Evolutionary conservation across 495 filamentous ascomycete species (phyloP), one percentile per base, ranked within the genome.

Genomic region (Penicillium cinerascens): DNA sequence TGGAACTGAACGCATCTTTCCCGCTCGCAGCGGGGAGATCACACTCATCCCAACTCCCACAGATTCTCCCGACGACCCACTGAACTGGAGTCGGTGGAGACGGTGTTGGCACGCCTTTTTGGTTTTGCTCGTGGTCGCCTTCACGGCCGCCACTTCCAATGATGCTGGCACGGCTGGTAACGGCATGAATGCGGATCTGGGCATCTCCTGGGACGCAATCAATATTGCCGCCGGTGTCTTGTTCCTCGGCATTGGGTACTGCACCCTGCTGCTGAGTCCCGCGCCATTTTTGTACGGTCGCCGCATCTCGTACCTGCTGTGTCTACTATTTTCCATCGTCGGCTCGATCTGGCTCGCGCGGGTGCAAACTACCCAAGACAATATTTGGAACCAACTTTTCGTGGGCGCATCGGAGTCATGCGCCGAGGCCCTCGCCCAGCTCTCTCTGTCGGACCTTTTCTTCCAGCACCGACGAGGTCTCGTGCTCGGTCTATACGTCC

Each of bases 21-120:
- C 50, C 38, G 33, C 26, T 22, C 33, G 29, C 22, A 40, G 51
- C 18, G 63, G 60, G 44, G 72, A 78, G 27, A 59, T 80, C 47
- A 68, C 77, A 15, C 65, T 82, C 18, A 68, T 78, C 23, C 79
- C 78, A 18, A 65, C 71, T 1, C 78, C 78, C 6, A 78, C 77
- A 3, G 54, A 61, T 13, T 74, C 78, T 42, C 75, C 76, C 17
- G 68, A 80, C 42, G 79, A 82, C 45, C 78, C 78, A 23, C 63
- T 82, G 55, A 80, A 80, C 47, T 81, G 78, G 78, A 69, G 71
- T 38, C 64, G 54, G 7, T 58, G 60, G 42, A 69, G 78, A 43
- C 78, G 78, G 20, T 66, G 64, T 26, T 66, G 63, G 63, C 60
- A 66, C 56, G 54, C 63, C 10, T 45, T 61, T 10, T 16, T 66